These are phyloP conservation scores for Talaromyces sp. DNA, from an alignment of 2,329 filamentous ascomycete genomes.

Conservation along the genomic window DNA sequence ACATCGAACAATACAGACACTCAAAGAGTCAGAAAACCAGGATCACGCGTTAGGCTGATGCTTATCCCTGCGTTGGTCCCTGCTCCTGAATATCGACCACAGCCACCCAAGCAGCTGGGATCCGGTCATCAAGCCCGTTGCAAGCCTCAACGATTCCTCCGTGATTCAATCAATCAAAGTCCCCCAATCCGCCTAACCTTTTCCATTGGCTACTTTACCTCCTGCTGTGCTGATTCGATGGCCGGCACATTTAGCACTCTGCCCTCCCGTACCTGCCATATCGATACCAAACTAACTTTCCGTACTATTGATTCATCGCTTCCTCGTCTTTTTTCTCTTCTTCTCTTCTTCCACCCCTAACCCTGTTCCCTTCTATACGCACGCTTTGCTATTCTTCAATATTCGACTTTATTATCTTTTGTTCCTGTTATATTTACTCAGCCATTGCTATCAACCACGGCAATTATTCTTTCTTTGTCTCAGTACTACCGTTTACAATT, in stretches of 20 bases:
- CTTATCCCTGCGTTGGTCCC: conserved; percentile 13
- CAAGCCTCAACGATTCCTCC: neutral
- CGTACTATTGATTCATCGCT: conserved; percentile 5
- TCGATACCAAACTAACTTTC: neutral
- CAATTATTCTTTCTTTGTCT: neutral
- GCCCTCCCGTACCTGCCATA: conserved; percentile 1
- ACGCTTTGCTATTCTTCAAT: neutral
- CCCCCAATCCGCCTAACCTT: neutral
- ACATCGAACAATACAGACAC: too few relatives aligned
- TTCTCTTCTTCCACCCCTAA: neutral
- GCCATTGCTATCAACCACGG: neutral
- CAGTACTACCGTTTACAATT: neutral
- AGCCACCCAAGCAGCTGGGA: conserved; percentile 14
- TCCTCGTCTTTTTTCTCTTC: conserved; percentile 1
- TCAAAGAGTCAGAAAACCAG: too few relatives aligned
- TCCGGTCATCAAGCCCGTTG: neutral
- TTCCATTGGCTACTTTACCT: neutral
- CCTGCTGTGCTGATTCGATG: neutral
- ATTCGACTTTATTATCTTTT: neutral
- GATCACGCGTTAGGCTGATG: neutral
- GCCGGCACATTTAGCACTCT: neutral
- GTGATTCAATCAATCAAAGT: conserved; percentile 1
- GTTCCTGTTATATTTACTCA: neutral
- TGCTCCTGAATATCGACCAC: conserved; percentile 13
- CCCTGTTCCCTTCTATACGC: neutral